Evolutionary conservation across 2,329 filamentous ascomycete species (phyloP), one percentile per base, ranked within the genome.

Genomic region (Calonectria leucothoes): DNA sequence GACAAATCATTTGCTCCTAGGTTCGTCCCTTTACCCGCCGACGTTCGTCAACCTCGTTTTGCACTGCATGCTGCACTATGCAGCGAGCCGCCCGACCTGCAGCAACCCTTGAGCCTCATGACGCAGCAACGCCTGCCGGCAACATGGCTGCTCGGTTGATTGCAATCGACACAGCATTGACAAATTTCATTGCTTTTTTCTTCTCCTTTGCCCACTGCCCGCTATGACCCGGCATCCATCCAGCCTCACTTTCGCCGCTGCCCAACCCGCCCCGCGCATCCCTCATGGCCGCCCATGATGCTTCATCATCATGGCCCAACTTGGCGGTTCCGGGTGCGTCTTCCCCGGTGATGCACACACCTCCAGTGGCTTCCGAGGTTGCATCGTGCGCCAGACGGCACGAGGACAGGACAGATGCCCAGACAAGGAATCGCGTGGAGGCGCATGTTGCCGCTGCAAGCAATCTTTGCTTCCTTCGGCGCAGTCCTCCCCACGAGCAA

Each of bases 401-500:
- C 77, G 78, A 75, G 78, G 77, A 68, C 78, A 77, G 59, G 48
- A 68, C 25, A 74, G 63, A 51, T 74, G 76, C 35, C 57, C 65
- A 51, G 52, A 61, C 52, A 74, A 57, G 71, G 51, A 66, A 70
- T 57, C 29, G 70, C 35, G 67, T 74, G 65, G 71, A 79, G 39
- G 77, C 79, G 78, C 76, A 77, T 68, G 69, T 72, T 79, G 70
- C 78, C 78, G 78, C 78, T 80, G 78, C 78, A 75, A 73, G 78
- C 72, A 75, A 78, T 77, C 70, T 68, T 63, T 70, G 45, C 78
- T 66, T 75, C 66, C 71, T 68, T 64, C 63, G 61, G 64, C 63
- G 23, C 37, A 59, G 61, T 57, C 37, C 35, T 29, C 35, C 39
- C 48, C 48, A 37, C 37, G 48, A 52, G 57, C 31, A 52, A 49